Conservation (phyloP, 345 rosid genomes). For the Pistacia atlantica region DNA sequence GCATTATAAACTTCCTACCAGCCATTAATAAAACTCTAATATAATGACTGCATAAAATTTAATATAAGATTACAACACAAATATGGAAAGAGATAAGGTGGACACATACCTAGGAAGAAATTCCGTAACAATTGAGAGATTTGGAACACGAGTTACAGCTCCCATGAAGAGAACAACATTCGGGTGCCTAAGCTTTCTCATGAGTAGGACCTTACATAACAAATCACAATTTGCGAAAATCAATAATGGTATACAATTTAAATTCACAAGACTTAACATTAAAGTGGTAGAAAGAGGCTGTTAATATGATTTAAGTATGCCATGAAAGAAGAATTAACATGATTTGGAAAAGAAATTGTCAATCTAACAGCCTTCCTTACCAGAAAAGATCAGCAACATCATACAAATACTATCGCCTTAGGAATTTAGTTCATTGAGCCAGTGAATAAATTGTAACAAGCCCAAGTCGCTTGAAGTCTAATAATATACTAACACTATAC, state of each 20-base stretch:
- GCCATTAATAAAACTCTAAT: constrained; percentile 4
- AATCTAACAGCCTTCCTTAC: no score
- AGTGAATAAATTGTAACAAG: no score
- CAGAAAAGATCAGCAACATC: no score
- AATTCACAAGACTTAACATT: not conserved
- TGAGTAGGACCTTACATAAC: constrained; percentile 66
- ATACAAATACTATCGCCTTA: no score
- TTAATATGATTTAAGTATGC: not conserved
- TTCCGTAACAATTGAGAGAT: constrained; percentile 91
- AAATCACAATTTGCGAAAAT: constrained; percentile 14
- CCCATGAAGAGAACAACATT: constrained; percentile 99
- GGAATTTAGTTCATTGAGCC: no score
- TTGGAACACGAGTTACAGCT: constrained; percentile 89
- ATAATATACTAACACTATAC: not conserved
- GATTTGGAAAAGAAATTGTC: no score
- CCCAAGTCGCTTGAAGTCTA: constrained; percentile 7
- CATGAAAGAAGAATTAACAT: not conserved
- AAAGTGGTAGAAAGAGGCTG: not conserved
- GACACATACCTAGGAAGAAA: constrained; percentile 81
- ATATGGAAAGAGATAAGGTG: constrained; percentile 3
- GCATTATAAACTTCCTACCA: not conserved
- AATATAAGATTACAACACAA: constrained; percentile 9
- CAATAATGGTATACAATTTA: not conserved
- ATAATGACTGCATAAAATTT: constrained; percentile 1
- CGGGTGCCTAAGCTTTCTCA: constrained; percentile 89